Base-by-base conservation (phyloP, 2,329 filamentous ascomycete species). In the Coniella lustricola region DNA sequence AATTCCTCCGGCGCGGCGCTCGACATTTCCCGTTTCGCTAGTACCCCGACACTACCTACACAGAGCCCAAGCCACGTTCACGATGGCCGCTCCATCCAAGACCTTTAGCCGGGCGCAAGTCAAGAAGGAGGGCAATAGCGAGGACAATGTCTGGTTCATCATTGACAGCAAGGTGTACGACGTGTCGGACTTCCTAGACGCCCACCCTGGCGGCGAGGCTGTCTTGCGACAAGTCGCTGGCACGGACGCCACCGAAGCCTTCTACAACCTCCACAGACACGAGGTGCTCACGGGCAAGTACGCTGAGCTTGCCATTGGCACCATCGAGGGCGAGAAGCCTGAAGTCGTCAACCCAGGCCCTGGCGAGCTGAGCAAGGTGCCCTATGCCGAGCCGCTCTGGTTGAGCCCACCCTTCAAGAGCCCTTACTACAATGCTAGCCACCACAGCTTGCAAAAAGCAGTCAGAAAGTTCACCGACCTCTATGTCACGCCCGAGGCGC, bases 241-340 rank as follows among this genome's bases (percentile, higher is more conserved):
- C 54, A 77, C 81, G 56, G 89, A 95, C 62, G 87, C 88, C 44
- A 95, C 89, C 2, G 71, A 76, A 32, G 85, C 84, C 49, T 95
- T 94, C 68, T 95, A 94, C 78, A 94, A 94, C 72, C 81, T 95
- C 46, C 90, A 95, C 70, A 76, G 89, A 21, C 88, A 95, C 58
- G 89, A 95, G 67, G 87, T 94, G n/a, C 76, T 95, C 10, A 72
- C 82, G 52, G 50, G 50, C 43, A 90, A 90, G 65, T 94, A 94
- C 73, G 69, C 75, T 40, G 74, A 79, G 59, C 76, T 95, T 16
- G 84, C 79, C 66, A 77, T 95, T 58, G 89, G 89, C 60, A 86
- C 80, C 13, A 65, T 95, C 61, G 71, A 81, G 56, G 85, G 81
- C 66, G 87, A 95, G 71, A 82, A 76, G 60, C 76, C 87, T 17